Base-by-base conservation (phyloP, 2,329 filamentous ascomycete genomes). In the Geosmithia putterillii region DNA sequence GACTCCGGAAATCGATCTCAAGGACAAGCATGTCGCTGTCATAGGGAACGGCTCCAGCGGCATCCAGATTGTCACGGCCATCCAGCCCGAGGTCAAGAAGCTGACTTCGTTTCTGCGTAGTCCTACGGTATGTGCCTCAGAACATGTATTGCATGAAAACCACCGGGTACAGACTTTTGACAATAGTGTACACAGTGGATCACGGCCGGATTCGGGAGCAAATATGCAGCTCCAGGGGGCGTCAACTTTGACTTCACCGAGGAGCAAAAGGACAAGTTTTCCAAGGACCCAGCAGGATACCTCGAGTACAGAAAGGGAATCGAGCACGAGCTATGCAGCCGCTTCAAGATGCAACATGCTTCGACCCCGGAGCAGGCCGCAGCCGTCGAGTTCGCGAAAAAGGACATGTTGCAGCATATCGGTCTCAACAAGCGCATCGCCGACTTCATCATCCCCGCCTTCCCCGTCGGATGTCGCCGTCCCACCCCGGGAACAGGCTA, bases 21-120 rank as follows among this genome's bases (percentile, higher is more conserved):
- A 60, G n/a, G 65, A 61, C 47, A 76, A 76, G 52, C 63, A 59
- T 0, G 65, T 76, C 7, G 70, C 66, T 2, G 60, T 78, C 14
- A 72, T 78, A 39, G 73, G 73, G 6, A 76, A 73, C 42, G 73
- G 73, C 5, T 64, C 73, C 19, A 52, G 48, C 0, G 72, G 70
- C 1, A 63, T 76, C n/a, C 73, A 77, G 48, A 59, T 77, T 23
- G 51, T 74, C 8, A 66, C 72, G 1, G 62, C 66, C 23, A 65
- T 76, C n/a, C 50, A 51, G 9, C 48, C 50, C 3, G 52, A 36
- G 32, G 44, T 44, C 25, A 36, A 21, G 28, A 28, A n/a, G 9
- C 41, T 34, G 18, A 43, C 35, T 32, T 38, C 18, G 5, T 45
- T 45, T 17, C 15, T 44, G n/a, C 43, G 44, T 2, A 42, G 20